These are phyloP conservation scores for Linaria vulgaris DNA, from an alignment of 257 asterid genomes.

Conservation along the genomic window DNA sequence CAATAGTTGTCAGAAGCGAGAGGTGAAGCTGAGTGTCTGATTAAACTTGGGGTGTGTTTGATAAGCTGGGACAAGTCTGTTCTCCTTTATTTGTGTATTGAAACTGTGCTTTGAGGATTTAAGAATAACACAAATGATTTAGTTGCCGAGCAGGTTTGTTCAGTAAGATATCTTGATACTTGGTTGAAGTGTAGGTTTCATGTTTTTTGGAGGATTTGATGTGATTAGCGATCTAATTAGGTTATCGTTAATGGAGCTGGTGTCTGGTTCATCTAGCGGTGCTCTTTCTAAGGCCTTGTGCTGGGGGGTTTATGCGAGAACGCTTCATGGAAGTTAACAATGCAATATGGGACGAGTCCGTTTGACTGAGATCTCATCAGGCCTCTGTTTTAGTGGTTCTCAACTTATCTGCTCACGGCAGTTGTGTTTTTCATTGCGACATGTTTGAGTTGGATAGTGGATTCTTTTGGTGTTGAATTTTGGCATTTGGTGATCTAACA, in stretches of 20 bases:
- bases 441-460: not conserved
- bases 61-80: not conserved
- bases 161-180: conserved; percentile 2
- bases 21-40: conserved; percentile 10
- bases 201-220: conserved; percentile 13
- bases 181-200: conserved; percentile 17
- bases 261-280: not conserved
- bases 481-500: conserved; percentile 20
- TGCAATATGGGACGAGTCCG: not conserved
- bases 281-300: not conserved
- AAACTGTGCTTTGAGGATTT: conserved; percentile 21
- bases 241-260: conserved; percentile 13
- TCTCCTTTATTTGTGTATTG: not conserved
- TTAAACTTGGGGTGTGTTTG: conserved; percentile 21
- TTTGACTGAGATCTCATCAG: conserved; percentile 6
- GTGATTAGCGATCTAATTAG: conserved; percentile 12
- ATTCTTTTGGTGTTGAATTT: not conserved
- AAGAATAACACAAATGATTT: conserved; percentile 4
- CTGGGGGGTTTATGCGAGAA: conserved; percentile 14
- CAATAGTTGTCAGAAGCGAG: not conserved
- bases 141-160: conserved; percentile 20
- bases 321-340: conserved; percentile 13
- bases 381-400: not conserved
- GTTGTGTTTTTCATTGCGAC: not conserved
- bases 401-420: not conserved